phyloP scores from a whole-genome alignment of 2,329 filamentous ascomycete species.

The Graphium sp. region DNA sequence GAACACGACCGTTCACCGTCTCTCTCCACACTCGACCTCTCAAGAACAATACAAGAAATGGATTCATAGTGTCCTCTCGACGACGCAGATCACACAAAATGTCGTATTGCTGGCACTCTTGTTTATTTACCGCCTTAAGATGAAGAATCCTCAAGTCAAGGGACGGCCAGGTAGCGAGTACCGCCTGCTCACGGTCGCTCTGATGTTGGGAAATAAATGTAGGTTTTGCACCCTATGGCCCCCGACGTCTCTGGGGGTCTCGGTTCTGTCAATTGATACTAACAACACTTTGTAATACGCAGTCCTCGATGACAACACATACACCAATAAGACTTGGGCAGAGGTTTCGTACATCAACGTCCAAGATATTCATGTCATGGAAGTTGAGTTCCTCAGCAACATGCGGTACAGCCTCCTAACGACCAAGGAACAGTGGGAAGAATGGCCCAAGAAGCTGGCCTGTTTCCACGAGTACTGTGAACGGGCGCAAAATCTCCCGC shows the following conservation, averaged over 20 bases:
- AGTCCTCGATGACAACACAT: slow-evolving; percentile 96
- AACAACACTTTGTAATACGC: slow-evolving; percentile 5
- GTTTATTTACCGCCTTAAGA: slow-evolving; percentile 88
- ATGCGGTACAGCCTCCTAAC: slow-evolving; percentile 89
- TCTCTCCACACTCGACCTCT: slow-evolving; percentile 59
- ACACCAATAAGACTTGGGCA: slow-evolving; percentile 99
- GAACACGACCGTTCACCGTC: slow-evolving; percentile 23
- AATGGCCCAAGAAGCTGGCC: slow-evolving; percentile 70
- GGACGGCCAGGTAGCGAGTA: slow-evolving; percentile 91
- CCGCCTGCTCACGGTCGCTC: slow-evolving; percentile 74
- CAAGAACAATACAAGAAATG: slow-evolving; percentile 77
- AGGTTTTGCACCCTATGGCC: slow-evolving; percentile 15
- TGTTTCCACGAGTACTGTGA: slow-evolving; percentile 76
- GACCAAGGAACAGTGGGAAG: slow-evolving; percentile 70
- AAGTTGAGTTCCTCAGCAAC: slow-evolving; percentile 98
- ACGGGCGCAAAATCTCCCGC: slow-evolving; percentile 32
- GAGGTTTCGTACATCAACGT: slow-evolving; percentile 92
- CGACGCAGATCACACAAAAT: slow-evolving; percentile 91
- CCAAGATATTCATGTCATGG: slow-evolving; percentile 95
- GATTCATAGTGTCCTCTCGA: slow-evolving; percentile 79
- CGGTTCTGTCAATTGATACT: slow-evolving; percentile 9
- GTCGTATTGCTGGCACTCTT: slow-evolving; percentile 79
- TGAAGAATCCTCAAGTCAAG: slow-evolving; percentile 73
- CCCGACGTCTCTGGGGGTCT: neutral
- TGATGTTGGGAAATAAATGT: slow-evolving; percentile 99